These are phyloP conservation scores for Xerocomus amazonicus DNA, from an alignment of 1,284 basidiomycete genomes.

Conservation along the genomic window DNA sequence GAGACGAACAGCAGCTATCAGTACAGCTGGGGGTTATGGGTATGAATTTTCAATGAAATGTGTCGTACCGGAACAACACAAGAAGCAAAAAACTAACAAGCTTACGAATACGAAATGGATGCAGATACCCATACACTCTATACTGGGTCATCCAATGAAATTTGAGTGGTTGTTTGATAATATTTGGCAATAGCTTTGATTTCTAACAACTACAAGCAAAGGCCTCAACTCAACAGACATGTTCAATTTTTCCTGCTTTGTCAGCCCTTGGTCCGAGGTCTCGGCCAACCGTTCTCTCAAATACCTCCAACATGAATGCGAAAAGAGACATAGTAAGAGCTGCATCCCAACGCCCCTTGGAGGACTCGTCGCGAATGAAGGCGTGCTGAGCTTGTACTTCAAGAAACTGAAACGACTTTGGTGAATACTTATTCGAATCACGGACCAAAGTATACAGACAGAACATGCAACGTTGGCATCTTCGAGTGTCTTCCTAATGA, in stretches of 20 bases:
- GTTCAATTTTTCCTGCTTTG: slow-evolving; percentile 51
- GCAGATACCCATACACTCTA: no score
- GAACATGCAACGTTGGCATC: slow-evolving; percentile 70
- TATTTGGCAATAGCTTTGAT: slow-evolving; percentile 9
- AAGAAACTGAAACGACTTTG: slow-evolving; percentile 57
- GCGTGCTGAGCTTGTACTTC: slow-evolving; percentile 94
- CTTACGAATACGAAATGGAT: no score
- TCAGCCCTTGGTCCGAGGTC: slow-evolving; percentile 70
- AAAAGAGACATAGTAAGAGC: slow-evolving; percentile 81
- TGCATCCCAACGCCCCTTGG: slow-evolving; percentile 92
- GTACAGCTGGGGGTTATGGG: no score
- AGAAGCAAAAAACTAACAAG: no score
- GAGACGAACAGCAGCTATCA: not conserved
- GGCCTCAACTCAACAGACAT: slow-evolving; percentile 43
- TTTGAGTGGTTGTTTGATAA: slow-evolving; percentile 3
- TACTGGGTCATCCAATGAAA: no score
- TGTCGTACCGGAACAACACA: no score
- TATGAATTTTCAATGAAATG: no score
- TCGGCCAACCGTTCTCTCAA: slow-evolving; percentile 78
- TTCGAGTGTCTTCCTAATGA: slow-evolving; percentile 79
- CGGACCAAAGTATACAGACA: slow-evolving; percentile 40
- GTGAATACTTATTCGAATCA: slow-evolving; percentile 1
- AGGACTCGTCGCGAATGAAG: slow-evolving; percentile 87
- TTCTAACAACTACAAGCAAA: slow-evolving; percentile 15
- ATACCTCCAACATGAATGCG: slow-evolving; percentile 88